Conservation (phyloP, 257 asterid genomes). For the Eustoma russellianum region DNA sequence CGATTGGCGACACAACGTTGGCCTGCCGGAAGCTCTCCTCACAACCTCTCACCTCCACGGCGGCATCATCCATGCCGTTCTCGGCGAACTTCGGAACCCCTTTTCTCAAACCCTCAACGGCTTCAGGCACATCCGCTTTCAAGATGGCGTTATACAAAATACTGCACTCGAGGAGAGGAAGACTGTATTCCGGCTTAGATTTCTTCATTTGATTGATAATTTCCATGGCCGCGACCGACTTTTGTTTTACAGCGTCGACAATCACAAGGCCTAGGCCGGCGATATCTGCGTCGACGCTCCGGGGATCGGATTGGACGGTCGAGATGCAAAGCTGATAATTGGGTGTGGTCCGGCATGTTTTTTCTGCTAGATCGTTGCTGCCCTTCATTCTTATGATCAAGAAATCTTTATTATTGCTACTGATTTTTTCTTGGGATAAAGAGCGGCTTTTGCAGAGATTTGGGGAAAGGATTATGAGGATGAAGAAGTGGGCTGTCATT, state of each 20-base stretch:
- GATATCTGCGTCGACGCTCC: conserved; percentile 16
- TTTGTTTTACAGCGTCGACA: conserved; percentile 16
- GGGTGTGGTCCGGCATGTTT: conserved; percentile 43
- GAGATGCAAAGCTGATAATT: conserved; percentile 37
- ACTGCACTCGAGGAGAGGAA: conserved; percentile 8
- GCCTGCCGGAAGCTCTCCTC: conserved; percentile 6
- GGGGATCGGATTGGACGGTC: conserved; percentile 8
- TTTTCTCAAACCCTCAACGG: conserved; percentile 11
- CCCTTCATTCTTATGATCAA: neutral
- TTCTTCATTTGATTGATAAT: conserved; percentile 9
- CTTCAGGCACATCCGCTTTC: conserved; percentile 17
- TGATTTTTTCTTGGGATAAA: neutral
- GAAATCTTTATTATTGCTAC: neutral
- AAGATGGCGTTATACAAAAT: conserved; percentile 8
- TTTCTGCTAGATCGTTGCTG: conserved; percentile 14
- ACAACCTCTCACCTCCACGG: conserved; percentile 16
- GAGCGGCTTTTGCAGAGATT: neutral
- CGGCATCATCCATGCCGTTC: conserved; percentile 18
- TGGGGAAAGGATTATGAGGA: neutral
- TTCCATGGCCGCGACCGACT: neutral
- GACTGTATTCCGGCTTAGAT: conserved; percentile 12
- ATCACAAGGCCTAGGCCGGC: conserved; percentile 21
- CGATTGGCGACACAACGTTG: neutral
- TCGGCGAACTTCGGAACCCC: conserved; percentile 25
- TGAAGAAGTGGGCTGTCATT: neutral